Evolutionary conservation across 2,329 filamentous ascomycete species (phyloP).

Genomic region (Colletotrichum echinochloae): DNA sequence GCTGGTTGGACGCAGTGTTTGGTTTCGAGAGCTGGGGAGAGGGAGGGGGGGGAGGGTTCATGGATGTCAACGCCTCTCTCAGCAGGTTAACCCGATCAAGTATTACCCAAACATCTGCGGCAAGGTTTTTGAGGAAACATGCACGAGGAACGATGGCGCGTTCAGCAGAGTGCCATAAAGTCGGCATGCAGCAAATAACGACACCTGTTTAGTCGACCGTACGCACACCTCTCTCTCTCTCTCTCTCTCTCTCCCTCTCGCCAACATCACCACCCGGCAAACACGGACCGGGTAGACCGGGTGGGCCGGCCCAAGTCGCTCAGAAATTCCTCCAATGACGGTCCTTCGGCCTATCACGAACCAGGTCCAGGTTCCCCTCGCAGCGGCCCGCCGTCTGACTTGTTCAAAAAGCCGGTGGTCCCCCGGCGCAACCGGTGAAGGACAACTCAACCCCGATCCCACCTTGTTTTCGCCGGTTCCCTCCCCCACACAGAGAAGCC

Average conservation of each 20-base stretch:
- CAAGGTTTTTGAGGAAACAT: background rate
- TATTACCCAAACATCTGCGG: slow-evolving; percentile 12
- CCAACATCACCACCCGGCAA: slow-evolving; percentile 18
- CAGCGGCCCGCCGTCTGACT: slow-evolving; percentile 11
- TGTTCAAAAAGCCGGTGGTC: slow-evolving; percentile 31
- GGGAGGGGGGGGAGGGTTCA: background rate
- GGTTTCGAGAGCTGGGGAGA: slow-evolving; percentile 13
- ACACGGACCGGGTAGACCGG: slow-evolving; percentile 23
- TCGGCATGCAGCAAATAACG: too few relatives aligned
- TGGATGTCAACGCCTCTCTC: slow-evolving; percentile 23
- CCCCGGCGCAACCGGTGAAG: slow-evolving; percentile 38
- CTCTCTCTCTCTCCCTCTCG: too few relatives aligned
- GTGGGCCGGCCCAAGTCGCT: slow-evolving; percentile 25
- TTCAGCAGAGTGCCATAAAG: background rate
- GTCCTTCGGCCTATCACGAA: slow-evolving; percentile 19
- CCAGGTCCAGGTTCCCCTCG: slow-evolving; percentile 17
- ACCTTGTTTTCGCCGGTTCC: slow-evolving; percentile 26
- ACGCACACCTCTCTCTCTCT: too few relatives aligned
- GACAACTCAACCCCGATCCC: slow-evolving; percentile 11
- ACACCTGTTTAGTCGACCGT: background rate
- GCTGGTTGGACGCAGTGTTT: background rate
- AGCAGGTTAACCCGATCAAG: slow-evolving; percentile 35
- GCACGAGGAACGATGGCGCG: background rate
- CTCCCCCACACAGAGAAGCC: background rate
- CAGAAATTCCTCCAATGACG: slow-evolving; percentile 34